phyloP scores from a whole-genome alignment of 2,329 filamentous ascomycete genomes.

The Fusarium nodosum region DNA sequence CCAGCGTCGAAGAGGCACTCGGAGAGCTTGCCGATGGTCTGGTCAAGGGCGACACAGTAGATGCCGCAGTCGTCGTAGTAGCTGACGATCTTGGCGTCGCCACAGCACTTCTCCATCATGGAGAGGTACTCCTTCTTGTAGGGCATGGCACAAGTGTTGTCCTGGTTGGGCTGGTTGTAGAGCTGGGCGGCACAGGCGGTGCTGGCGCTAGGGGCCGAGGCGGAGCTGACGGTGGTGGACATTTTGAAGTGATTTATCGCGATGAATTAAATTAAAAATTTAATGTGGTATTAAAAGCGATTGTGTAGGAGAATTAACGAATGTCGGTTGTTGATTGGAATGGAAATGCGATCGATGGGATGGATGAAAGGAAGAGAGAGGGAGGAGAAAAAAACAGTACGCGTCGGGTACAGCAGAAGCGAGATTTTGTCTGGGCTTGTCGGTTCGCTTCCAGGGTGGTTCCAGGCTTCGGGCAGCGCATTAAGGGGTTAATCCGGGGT shows the following conservation, averaged over 20 bases:
- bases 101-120: constrained; percentile 62
- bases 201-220: constrained; percentile 22
- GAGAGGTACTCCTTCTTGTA: constrained; percentile 57
- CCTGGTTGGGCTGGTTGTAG: constrained; percentile 60
- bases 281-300: constrained; percentile 18
- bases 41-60: constrained; percentile 60
- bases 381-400: neutral
- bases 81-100: constrained; percentile 57
- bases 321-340: constrained; percentile 9
- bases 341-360: constrained; percentile 10
- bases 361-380: neutral
- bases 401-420: constrained; percentile 2
- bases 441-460: neutral
- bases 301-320: constrained; percentile 22
- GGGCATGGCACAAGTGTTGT: constrained; percentile 61
- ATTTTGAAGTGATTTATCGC: constrained; percentile 45
- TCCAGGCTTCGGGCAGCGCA: constrained; percentile 26
- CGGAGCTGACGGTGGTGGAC: constrained; percentile 42
- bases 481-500: constrained; percentile 42
- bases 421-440: constrained; percentile 22
- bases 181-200: constrained; percentile 45
- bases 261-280: neutral
- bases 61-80: constrained; percentile 64
- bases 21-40: constrained; percentile 50
- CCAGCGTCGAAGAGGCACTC: constrained; percentile 59